phyloP scores from a whole-genome alignment of 345 rosid species.

The Jatropha curcas region DNA sequence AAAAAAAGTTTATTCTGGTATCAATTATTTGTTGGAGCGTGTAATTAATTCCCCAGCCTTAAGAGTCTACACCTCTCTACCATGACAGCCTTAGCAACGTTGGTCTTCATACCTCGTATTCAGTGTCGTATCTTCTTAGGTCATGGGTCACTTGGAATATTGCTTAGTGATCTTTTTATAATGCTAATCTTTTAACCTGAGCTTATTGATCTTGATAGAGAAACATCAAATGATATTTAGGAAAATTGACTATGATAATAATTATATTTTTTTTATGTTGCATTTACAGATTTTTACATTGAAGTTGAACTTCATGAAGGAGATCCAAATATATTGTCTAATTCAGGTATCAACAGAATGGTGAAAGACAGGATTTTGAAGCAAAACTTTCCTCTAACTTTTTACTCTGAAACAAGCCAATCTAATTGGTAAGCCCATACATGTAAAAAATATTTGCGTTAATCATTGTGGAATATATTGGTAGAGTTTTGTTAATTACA shows the following conservation, averaged over 20 bases:
- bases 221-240: not conserved
- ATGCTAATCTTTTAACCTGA: no score
- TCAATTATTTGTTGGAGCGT: no score
- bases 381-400: not conserved
- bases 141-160: not conserved
- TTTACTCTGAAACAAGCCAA: not conserved
- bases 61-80: not conserved
- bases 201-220: not conserved
- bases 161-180: not conserved
- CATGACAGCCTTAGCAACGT: not conserved
- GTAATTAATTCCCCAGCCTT: not conserved
- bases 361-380: not conserved
- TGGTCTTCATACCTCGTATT: no score
- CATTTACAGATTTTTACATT: slow-evolving; percentile 7
- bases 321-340: not conserved
- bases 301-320: slow-evolving; percentile 6
- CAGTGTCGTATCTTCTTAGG: not conserved
- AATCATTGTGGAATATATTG: not conserved
- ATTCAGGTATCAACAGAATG: not conserved
- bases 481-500: not conserved
- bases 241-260: not conserved
- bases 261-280: not conserved
- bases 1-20: no score
- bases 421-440: not conserved
- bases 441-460: slow-evolving; percentile 2